A percentile compares a stretch with the other conserved stretches of the same genome.
Conservation (phyloP, 2,329 filamentous ascomycete species). For the Fusarium napiforme region DNA sequence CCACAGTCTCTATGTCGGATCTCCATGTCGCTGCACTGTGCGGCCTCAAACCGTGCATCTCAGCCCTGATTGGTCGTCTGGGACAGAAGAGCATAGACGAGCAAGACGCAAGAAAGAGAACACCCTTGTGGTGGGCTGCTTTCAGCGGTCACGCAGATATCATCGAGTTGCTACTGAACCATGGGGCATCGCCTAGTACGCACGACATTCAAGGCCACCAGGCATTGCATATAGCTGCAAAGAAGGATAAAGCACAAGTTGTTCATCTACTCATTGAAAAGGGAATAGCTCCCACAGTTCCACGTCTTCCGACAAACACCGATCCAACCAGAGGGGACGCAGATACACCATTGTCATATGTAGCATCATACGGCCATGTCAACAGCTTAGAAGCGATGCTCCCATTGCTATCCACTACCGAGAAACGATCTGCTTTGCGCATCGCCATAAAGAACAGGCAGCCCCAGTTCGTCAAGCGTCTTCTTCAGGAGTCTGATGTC, state of each 20-base stretch:
- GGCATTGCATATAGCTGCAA: conserved; percentile 52
- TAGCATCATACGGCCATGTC: conserved; percentile 43
- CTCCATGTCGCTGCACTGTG: conserved; percentile 28
- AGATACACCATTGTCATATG: conserved; percentile 34
- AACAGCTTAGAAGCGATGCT: conserved; percentile 45
- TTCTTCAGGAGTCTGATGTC: conserved; percentile 47
- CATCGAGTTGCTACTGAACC: conserved; percentile 33
- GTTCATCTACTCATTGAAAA: conserved; percentile 10
- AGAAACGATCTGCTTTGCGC: conserved; percentile 42
- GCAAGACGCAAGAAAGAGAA: background rate
- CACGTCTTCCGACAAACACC: background rate
- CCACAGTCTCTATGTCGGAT: background rate
- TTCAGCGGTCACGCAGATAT: conserved; percentile 29
- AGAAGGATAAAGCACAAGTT: conserved; percentile 1
- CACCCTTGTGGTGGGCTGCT: conserved; percentile 41
- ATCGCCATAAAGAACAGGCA: conserved; percentile 40
- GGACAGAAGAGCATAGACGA: background rate
- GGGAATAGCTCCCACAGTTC: conserved; percentile 49
- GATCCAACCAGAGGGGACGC: too few species aligned
- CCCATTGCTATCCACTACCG: conserved; percentile 38
- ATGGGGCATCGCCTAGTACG: conserved; percentile 43
- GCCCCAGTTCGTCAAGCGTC: conserved; percentile 38
- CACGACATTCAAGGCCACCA: conserved; percentile 19
- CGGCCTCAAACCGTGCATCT: conserved; percentile 11
- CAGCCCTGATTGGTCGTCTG: background rate